These are phyloP conservation scores for Camelina sativa DNA, from an alignment of 345 rosid species.

Conservation along the genomic window DNA sequence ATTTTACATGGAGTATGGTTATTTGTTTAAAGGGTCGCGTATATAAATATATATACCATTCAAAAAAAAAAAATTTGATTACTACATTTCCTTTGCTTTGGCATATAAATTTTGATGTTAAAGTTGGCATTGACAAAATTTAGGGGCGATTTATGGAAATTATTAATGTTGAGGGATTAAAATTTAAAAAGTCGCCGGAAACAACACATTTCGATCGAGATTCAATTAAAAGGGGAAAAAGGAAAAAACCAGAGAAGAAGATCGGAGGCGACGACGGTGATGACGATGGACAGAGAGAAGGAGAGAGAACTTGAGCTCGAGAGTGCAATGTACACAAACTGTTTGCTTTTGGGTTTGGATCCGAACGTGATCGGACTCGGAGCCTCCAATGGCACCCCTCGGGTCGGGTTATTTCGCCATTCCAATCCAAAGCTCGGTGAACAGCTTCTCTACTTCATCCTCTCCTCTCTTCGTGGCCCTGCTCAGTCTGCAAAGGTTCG, in stretches of 20 bases:
- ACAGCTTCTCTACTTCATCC: conserved; percentile 98
- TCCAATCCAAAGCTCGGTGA: conserved; percentile 99
- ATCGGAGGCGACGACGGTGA: conserved; percentile 52
- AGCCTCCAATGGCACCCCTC: conserved; percentile 75
- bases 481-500: conserved; percentile 88
- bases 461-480: conserved; percentile 98
- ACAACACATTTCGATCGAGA: conserved; percentile 47
- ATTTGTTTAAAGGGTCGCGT: too few relatives aligned
- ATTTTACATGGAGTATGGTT: too few relatives aligned
- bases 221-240: conserved; percentile 37
- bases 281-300: conserved; percentile 99
- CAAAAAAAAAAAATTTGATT: not conserved
- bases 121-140: not conserved
- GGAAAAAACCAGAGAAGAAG: conserved; percentile 25
- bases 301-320: conserved; percentile 98
- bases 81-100: not conserved
- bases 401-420: conserved; percentile 97
- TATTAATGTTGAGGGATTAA: conserved; percentile 12
- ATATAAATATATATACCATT: not conserved
- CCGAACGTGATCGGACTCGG: conserved; percentile 88
- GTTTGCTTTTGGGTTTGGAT: conserved; percentile 93
- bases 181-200: conserved; percentile 45
- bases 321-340: conserved; percentile 99
- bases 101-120: not conserved
- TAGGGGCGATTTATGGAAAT: conserved; percentile 9